Base-by-base conservation (phyloP, 345 rosid genomes). In the Syzygium aromaticum region DNA sequence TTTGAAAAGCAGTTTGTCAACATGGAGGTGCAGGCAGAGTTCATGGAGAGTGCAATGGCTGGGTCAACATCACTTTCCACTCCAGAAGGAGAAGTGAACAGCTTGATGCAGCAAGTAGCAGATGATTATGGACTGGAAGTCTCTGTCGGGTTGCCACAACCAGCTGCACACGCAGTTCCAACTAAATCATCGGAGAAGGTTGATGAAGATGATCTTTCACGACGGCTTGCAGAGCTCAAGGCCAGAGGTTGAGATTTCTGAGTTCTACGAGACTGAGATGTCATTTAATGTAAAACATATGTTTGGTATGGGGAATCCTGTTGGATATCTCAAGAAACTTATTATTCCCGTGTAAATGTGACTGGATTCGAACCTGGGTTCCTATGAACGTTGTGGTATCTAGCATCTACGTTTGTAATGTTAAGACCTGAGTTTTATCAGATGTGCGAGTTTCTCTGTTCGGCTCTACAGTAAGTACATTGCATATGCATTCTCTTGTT, bases 41-140 rank as follows among this genome's bases (percentile, higher is more conserved):
- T 98, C 94, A 96, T 96, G 99, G 99, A 98, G 96, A 95, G 92
- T 25, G 93, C 99, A 30, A 98, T 98, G 99, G 99, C 99, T 86
- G 99, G 99, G 43, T 98, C 99, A 14, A 96, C 99, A 83, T 96
- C 99, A 3, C 92, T 98, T 89, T 96, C 99, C 56, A 98, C 99
- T 51, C 99, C 99, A 3, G 99, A 98, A 90, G 99, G 99, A 40
- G 99, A 98, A 88, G 99, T 98, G 86, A 96, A 95, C 92, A 96
- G 98, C 93, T 88, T 98, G 93, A 98, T 98, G 99, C 99, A 98
- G 87, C 99, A 98, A 84, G 99, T 98, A n/a, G 99, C 99, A 52
- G 99, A 98, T 91, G 94, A 96, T 90, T 96, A 96, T 86, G 99
- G 99, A 49, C 91, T 98, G 90, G 97, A 98, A 93, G 99, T 98